Conservation (phyloP, 768 basidiomycete species). For the Omphalotus guepiniiformis region DNA sequence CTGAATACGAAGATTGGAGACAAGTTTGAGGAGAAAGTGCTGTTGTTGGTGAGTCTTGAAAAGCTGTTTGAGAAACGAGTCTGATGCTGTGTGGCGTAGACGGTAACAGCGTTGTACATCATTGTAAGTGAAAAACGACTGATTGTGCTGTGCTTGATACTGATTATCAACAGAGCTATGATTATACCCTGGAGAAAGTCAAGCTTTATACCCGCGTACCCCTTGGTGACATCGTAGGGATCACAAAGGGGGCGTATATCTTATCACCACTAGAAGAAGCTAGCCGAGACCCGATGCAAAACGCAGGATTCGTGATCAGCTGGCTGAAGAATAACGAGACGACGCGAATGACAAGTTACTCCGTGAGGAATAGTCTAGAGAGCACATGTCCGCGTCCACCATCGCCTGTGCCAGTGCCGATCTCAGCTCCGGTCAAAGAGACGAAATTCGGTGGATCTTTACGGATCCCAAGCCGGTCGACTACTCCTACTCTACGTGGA, state of each 20-base stretch:
- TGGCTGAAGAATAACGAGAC: slow-evolving; percentile 72
- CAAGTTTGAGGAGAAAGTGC: slow-evolving; percentile 91
- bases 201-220: slow-evolving; percentile 88
- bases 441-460: background rate
- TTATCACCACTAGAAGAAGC: slow-evolving; percentile 90
- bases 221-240: slow-evolving; percentile 68
- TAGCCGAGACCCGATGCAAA: slow-evolving; percentile 82
- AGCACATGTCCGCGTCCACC: background rate
- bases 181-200: slow-evolving; percentile 91
- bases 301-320: slow-evolving; percentile 81
- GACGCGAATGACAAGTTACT: slow-evolving; percentile 82
- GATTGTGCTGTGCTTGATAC: background rate
- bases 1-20: slow-evolving; percentile 67
- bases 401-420: background rate
- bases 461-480: background rate
- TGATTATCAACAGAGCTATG: slow-evolving; percentile 63
- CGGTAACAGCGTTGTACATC: slow-evolving; percentile 61
- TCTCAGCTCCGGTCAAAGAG: slow-evolving; percentile 1
- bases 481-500: background rate
- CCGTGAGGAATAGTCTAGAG: slow-evolving; percentile 66
- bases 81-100: slow-evolving; percentile 18
- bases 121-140: slow-evolving; percentile 49
- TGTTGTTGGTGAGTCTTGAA: slow-evolving; percentile 65
- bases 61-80: background rate
- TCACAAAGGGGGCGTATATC: slow-evolving; percentile 93